A percentile compares a stretch with the other conserved stretches of the same genome.
Conservation (phyloP, 2,329 filamentous ascomycete species). For the Xylariaceae sp. region DNA sequence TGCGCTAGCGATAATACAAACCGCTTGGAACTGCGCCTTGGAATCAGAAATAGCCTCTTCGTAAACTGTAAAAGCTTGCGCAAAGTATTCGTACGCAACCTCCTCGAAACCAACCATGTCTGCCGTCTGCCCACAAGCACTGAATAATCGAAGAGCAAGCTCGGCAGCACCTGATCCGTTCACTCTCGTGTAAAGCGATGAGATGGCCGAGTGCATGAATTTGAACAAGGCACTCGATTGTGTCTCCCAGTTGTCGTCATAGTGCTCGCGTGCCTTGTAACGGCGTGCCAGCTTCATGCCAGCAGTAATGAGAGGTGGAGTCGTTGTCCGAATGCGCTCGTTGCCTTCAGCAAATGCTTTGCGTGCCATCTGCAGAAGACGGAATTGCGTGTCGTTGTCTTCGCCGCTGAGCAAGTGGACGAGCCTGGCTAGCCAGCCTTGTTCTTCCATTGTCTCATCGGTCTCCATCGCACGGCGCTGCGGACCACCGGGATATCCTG, state of each 20-base stretch:
- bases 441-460: conserved; percentile 96
- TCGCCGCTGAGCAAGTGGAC: conserved; percentile 84
- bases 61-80: conserved; percentile 97
- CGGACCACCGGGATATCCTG: conserved; percentile 81
- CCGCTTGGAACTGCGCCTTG: conserved; percentile 95
- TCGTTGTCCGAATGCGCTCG: conserved; percentile 94
- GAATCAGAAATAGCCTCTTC: conserved; percentile 96
- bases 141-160: conserved; percentile 85
- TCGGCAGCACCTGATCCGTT: conserved; percentile 80
- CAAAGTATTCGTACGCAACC: conserved; percentile 97
- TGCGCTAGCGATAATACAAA: conserved; percentile 89
- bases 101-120: conserved; percentile 93
- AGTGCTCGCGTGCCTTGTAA: conserved; percentile 91
- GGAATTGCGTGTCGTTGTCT: conserved; percentile 93
- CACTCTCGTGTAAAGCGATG: conserved; percentile 85
- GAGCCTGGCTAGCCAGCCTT: conserved; percentile 93
- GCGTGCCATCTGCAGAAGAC: conserved; percentile 84
- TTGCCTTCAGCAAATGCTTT: conserved; percentile 91
- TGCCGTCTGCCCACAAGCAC: conserved; percentile 89
- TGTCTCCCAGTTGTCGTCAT: conserved; percentile 67
- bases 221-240: conserved; percentile 84
- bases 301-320: conserved; percentile 86
- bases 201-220: conserved; percentile 89
- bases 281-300: conserved; percentile 87
- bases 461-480: conserved; percentile 82